Conservation (phyloP, 176 grass and related monocot species). For the Oryza coarctata region DNA sequence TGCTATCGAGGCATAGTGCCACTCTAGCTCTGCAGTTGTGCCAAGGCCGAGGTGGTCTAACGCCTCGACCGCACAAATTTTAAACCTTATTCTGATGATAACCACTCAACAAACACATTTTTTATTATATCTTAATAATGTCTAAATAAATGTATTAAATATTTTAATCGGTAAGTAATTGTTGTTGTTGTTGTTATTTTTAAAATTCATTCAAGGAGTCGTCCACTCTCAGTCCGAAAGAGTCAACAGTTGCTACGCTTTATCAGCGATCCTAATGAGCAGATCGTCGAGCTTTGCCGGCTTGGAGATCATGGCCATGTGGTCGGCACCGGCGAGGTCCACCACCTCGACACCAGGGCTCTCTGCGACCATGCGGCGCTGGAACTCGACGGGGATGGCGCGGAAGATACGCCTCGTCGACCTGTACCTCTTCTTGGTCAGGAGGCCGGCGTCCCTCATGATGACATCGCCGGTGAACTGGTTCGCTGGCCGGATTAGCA, state of each 20-base stretch:
- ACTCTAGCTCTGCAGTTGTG: too few species aligned
- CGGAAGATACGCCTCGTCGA: conserved; percentile 1
- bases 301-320: conserved; percentile 30
- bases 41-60: too few species aligned
- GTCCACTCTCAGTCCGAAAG: too few species aligned
- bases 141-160: too few species aligned
- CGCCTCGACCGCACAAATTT: too few species aligned
- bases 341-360: not conserved
- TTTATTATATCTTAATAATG: too few species aligned
- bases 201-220: too few species aligned
- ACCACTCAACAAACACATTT: too few species aligned
- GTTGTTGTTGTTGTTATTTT: too few species aligned
- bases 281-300: conserved; percentile 8
- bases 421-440: not conserved
- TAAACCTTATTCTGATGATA: too few species aligned
- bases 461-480: conserved; percentile 10
- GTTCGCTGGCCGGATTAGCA: conserved; percentile 16
- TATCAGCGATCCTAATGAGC: conserved; percentile 1
- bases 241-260: not conserved
- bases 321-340: not conserved
- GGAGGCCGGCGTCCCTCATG: conserved; percentile 11
- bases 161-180: too few species aligned
- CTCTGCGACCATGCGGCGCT: conserved; percentile 7
- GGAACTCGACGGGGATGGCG: not conserved
- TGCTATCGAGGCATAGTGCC: too few species aligned